Evolutionary conservation across 768 basidiomycete species (phyloP).

Genomic region (Mrakia gelida): DNA sequence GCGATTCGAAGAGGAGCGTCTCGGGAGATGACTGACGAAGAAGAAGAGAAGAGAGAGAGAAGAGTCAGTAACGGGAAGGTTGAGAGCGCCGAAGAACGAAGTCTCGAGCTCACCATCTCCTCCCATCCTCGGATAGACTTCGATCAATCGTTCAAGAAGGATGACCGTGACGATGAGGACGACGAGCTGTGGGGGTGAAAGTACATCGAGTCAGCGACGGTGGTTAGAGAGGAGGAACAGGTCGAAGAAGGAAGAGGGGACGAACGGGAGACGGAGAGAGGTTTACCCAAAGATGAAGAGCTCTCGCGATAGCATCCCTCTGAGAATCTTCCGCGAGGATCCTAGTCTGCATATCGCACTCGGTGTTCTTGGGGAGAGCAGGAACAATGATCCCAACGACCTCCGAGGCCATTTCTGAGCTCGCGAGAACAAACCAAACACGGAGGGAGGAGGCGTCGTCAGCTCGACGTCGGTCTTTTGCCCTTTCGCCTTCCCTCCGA

Average conservation of each 20-base stretch:
- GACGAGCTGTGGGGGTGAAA: background rate
- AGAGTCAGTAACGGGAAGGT: too few species aligned
- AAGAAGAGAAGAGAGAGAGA: too few species aligned
- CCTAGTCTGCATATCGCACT: background rate
- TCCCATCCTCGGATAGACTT: background rate
- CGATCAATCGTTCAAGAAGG: background rate
- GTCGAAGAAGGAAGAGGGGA: background rate
- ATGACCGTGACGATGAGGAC: conserved; percentile 8
- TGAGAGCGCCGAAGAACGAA: background rate
- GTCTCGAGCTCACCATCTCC: background rate
- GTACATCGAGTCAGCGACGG: too few species aligned
- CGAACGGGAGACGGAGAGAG: background rate
- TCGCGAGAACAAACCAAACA: background rate
- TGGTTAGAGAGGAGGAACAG: too few species aligned
- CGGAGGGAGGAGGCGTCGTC: background rate
- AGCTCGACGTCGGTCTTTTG: background rate
- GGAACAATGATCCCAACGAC: background rate
- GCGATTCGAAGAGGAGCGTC: too few species aligned
- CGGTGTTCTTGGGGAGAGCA: background rate
- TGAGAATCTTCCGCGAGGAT: background rate
- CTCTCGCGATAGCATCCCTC: background rate
- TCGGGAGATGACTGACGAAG: too few species aligned
- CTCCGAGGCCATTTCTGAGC: background rate
- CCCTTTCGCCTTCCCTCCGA: too few species aligned
- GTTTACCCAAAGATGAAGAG: background rate